Base-by-base conservation (phyloP, 2,329 filamentous ascomycete genomes). In the Trichoderma atroviride region DNA sequence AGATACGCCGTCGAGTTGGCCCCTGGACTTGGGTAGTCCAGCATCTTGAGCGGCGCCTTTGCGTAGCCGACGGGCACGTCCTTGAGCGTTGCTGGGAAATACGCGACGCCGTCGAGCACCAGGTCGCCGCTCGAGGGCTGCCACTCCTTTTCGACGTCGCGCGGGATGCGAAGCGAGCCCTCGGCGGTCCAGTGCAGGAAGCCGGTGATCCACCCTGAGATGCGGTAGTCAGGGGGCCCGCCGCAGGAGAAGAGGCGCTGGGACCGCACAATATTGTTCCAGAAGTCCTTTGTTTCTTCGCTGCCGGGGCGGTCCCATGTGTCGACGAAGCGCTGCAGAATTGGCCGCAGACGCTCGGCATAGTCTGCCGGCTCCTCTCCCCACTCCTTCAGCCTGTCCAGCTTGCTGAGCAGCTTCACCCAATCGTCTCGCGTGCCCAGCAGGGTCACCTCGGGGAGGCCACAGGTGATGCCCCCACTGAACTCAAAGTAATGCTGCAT, bases 151-250 rank as follows among this genome's bases (percentile, higher is more conserved):
- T 70, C 58, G 2, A 69, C 59, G 5, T 74, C 71, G 2, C 71
- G 68, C 22, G 66, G 58, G 16, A 76, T 66, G 9, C 74, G 65
- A 43, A 74, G 64, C 0, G 59, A 43, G 0, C 84, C 84, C 19
- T 79, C 69, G 0, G 72, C 74, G 19, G 76, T 72, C 82, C 83
- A 86, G 71, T 82, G 83, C 71, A 81, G 76, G 70, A 86, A 85
- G 0, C 80, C 83, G 0, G 82, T 82, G 64, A 85, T 79, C 84
- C 84, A 87, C 5, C 85, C 84, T 0, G 80, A 82, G 2, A 84
- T 70, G 58, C 77, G 75, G 72, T 74, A 81, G 72, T 79, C 80
- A 71, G 59, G 75, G 31, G 73, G 74, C 2, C 74, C 78, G n/a
- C 74, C 74, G 55, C 72, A 80, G n/a, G 69, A 73, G 59, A 70